Conservation (phyloP, 768 basidiomycete genomes). For the Psilocybe tampanensis region DNA sequence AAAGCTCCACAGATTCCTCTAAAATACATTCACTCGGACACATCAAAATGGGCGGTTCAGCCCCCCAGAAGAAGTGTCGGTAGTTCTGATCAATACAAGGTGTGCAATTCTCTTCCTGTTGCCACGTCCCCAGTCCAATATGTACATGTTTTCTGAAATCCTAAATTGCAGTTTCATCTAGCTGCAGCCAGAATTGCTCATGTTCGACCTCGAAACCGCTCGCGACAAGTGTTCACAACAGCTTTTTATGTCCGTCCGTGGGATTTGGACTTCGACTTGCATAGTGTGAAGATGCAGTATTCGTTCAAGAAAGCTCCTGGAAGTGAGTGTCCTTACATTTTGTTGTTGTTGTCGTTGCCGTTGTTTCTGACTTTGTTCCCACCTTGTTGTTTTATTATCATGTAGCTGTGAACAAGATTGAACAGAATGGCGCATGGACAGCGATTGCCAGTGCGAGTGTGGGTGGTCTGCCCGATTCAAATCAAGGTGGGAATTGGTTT, state of each 20-base stretch:
- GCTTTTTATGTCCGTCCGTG: conserved; percentile 13
- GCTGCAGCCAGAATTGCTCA: conserved; percentile 5
- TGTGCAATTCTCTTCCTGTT: too few relatives aligned
- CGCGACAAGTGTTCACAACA: background rate
- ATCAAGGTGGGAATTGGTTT: conserved; percentile 23
- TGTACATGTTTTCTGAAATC: too few relatives aligned
- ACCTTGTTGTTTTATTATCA: background rate
- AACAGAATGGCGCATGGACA: conserved; percentile 44
- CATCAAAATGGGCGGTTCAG: conserved; percentile 5
- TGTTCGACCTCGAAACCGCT: conserved; percentile 13
- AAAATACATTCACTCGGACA: conserved; percentile 10
- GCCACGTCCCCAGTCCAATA: too few relatives aligned
- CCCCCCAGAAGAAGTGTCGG: conserved; percentile 2
- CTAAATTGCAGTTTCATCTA: too few relatives aligned
- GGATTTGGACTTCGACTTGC: conserved; percentile 19
- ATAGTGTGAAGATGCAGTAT: conserved; percentile 19
- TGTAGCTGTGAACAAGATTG: conserved; percentile 51
- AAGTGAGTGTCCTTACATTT: conserved; percentile 31
- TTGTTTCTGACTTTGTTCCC: too few relatives aligned
- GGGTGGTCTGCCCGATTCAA: conserved; percentile 44
- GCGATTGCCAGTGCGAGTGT: conserved; percentile 45
- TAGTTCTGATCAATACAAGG: conserved; percentile 12
- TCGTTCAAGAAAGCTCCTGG: conserved; percentile 48
- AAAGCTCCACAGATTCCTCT: background rate
- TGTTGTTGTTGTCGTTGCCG: background rate